Evolutionary conservation across 1,284 basidiomycete species (phyloP).

Genomic region (Ganoderma multipileum): DNA sequence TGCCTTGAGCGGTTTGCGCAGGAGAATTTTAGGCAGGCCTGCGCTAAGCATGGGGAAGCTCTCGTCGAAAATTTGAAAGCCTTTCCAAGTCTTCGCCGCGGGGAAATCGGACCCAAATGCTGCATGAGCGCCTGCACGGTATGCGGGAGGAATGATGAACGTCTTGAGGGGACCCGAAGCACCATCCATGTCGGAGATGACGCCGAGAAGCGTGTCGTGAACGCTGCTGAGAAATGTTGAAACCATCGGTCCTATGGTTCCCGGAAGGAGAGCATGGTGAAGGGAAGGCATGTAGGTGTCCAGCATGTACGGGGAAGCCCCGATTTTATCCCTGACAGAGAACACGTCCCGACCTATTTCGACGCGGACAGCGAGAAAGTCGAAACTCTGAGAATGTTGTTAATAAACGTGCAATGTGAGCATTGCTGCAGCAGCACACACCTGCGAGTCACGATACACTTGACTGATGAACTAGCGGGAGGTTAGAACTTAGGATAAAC

Average conservation of each 20-base stretch:
- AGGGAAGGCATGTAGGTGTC: conserved; percentile 24
- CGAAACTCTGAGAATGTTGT: conserved; percentile 22
- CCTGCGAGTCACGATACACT: conserved; percentile 32
- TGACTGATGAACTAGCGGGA: conserved; percentile 27
- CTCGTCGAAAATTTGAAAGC: conserved; percentile 37
- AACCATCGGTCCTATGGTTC: conserved; percentile 20
- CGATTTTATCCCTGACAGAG: conserved; percentile 4
- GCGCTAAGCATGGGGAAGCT: conserved; percentile 39
- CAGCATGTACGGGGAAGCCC: conserved; percentile 16
- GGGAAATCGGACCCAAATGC: conserved; percentile 37
- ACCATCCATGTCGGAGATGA: conserved; percentile 18
- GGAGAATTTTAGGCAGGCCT: conserved; percentile 27
- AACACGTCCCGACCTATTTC: conserved; percentile 24
- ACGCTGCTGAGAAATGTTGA: conserved; percentile 16
- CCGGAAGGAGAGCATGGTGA: conserved; percentile 26
- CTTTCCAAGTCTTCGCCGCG: conserved; percentile 24
- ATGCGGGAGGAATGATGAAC: conserved; percentile 32
- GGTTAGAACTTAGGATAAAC: not conserved
- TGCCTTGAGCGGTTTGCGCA: conserved; percentile 26
- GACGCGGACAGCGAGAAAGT: conserved; percentile 26
- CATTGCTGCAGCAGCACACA: not conserved
- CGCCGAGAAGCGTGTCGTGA: conserved; percentile 17
- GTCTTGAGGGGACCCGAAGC: conserved; percentile 21
- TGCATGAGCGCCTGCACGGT: conserved; percentile 35
- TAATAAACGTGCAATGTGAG: not conserved